These are phyloP conservation scores for Phlebiopsis gigantea DNA, from an alignment of 768 basidiomycete genomes.

Conservation along the genomic window DNA sequence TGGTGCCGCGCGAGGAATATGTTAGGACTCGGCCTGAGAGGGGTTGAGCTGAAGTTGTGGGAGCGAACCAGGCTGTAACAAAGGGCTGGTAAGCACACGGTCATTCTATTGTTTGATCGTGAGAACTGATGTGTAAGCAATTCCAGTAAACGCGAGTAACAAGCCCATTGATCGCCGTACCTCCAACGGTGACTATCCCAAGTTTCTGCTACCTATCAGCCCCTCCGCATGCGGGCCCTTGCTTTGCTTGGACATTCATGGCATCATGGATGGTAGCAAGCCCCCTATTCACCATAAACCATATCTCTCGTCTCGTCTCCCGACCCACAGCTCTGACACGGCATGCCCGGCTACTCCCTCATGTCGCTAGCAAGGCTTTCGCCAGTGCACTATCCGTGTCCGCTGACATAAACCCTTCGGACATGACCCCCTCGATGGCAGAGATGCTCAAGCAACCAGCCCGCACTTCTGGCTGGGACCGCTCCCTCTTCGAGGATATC, in stretches of 20 bases:
- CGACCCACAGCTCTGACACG: not conserved
- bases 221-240: not conserved
- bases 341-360: not conserved
- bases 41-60: not conserved
- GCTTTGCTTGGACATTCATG: constrained; percentile 13
- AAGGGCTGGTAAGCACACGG: not conserved
- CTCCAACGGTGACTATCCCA: not conserved
- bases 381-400: constrained; percentile 16
- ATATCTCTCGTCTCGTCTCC: constrained; percentile 6
- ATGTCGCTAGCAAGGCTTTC: constrained; percentile 15
- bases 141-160: not conserved
- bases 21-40: constrained; percentile 1
- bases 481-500: constrained; percentile 9
- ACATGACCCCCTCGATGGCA: constrained; percentile 4
- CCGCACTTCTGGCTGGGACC: constrained; percentile 13
- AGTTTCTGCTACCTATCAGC: not conserved
- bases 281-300: constrained; percentile 10
- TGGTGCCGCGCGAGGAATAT: constrained; percentile 5
- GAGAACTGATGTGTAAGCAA: not conserved
- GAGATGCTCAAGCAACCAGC: constrained; percentile 1
- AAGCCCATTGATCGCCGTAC: not conserved
- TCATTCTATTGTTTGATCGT: not conserved
- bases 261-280: constrained; percentile 20
- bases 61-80: not conserved
- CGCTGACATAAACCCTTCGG: not conserved